These are phyloP conservation scores for Cotoneaster glaucophyllus DNA, from an alignment of 306 rosid genomes.

Conservation along the genomic window DNA sequence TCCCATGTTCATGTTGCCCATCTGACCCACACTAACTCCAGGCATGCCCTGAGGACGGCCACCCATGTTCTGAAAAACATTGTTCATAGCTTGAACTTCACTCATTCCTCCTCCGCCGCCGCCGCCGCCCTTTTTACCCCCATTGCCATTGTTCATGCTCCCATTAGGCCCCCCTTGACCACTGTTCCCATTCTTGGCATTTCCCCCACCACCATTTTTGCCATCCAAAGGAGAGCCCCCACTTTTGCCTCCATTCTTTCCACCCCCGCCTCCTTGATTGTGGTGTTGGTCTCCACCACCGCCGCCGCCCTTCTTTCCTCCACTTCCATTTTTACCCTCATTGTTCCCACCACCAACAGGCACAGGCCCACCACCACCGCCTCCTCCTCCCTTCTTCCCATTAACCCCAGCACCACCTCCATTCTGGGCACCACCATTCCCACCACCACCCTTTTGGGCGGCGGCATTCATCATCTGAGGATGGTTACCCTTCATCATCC, in stretches of 20 bases:
- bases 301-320: slow-evolving; percentile 42
- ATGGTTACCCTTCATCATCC: slow-evolving; percentile 34
- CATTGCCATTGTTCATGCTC: slow-evolving; percentile 18
- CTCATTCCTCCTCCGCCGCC: slow-evolving; percentile 19
- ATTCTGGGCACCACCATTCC: slow-evolving; percentile 20
- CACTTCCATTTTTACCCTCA: slow-evolving; percentile 32
- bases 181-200: slow-evolving; percentile 14
- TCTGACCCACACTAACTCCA: slow-evolving; percentile 18
- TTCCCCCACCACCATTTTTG: slow-evolving; percentile 20
- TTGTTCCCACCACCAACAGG: slow-evolving; percentile 24
- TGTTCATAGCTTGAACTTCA: slow-evolving; percentile 26
- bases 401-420: slow-evolving; percentile 25
- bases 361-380: slow-evolving; percentile 22
- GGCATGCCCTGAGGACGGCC: slow-evolving; percentile 43
- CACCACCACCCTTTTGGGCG: slow-evolving; percentile 34
- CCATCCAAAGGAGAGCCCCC: slow-evolving; percentile 15
- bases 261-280: slow-evolving; percentile 27
- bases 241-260: slow-evolving; percentile 30
- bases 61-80: slow-evolving; percentile 30
- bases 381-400: slow-evolving; percentile 18
- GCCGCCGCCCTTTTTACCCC: slow-evolving; percentile 25
- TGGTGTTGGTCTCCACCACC: slow-evolving; percentile 26
- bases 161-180: slow-evolving; percentile 20
- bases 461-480: slow-evolving; percentile 39
- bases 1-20: slow-evolving; percentile 17